These are phyloP conservation scores for Phytophthora vignae DNA, from an alignment of 352 stramenopile species.

Conservation along the genomic window DNA sequence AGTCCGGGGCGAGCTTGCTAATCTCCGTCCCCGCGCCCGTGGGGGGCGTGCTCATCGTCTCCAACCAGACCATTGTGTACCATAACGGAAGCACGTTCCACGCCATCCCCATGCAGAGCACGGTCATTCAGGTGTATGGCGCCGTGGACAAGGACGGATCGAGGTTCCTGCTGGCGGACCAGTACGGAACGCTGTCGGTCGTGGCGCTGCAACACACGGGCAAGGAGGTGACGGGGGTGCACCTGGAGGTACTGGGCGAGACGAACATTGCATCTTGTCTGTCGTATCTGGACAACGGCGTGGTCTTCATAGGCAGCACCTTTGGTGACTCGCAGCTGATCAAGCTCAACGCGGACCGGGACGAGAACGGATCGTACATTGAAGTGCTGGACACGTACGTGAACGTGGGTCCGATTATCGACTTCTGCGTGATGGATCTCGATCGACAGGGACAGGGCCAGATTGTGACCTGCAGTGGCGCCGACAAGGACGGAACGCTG, in stretches of 20 bases:
- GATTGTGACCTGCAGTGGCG: slow-evolving; percentile 97
- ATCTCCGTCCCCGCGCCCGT: slow-evolving; percentile 88
- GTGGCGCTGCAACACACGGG: slow-evolving; percentile 85
- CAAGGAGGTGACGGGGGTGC: slow-evolving; percentile 82
- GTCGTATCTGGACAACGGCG: slow-evolving; percentile 94
- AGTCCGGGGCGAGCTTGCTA: slow-evolving; percentile 86
- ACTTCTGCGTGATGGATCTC: slow-evolving; percentile 98
- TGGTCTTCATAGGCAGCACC: slow-evolving; percentile 95
- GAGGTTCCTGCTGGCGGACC: slow-evolving; percentile 90
- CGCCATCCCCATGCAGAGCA: slow-evolving; percentile 92
- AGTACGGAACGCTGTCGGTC: slow-evolving; percentile 91
- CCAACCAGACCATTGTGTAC: slow-evolving; percentile 93
- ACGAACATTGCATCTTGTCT: slow-evolving; percentile 92
- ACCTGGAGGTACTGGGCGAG: slow-evolving; percentile 94
- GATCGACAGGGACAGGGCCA: slow-evolving; percentile 95
- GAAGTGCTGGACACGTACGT: slow-evolving; percentile 97
- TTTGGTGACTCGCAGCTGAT: slow-evolving; percentile 97
- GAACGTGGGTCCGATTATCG: slow-evolving; percentile 98
- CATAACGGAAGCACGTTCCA: slow-evolving; percentile 90
- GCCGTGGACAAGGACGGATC: slow-evolving; percentile 90
- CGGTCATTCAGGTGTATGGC: slow-evolving; percentile 91
- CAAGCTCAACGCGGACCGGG: slow-evolving; percentile 87
- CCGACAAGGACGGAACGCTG: slow-evolving; percentile 95
- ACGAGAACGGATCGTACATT: slow-evolving; percentile 90
- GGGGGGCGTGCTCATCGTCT: slow-evolving; percentile 92